Evolutionary conservation across 2,329 filamentous ascomycete genomes (phyloP), one percentile per base, ranked within the genome.

Genomic region (Cytospora paraplurivora): DNA sequence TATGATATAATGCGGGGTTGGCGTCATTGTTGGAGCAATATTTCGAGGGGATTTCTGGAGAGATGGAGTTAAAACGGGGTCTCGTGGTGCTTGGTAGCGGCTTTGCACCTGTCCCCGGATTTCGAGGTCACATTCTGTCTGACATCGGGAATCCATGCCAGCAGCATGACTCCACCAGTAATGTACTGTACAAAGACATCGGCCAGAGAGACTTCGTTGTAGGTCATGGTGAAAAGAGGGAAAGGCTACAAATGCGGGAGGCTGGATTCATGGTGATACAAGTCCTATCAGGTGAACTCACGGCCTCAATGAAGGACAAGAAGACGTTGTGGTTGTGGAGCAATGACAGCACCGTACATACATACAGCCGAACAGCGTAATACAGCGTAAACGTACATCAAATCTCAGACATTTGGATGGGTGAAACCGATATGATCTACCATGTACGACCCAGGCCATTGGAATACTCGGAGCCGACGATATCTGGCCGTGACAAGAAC

Each of bases 321-420:
- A 64, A 56, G 52, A 53, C 12, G 53, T 56, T 21, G 53, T 53
- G 7, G 44, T 56, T 52, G 59, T 62, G 63, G 59, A 55, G 59
- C 38, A n/a, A 65, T 65, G 63, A 65, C 63, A 65, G 59, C 63
- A 65, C 59, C 55, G 54, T 58, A 62, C 63, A 65, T 47, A 21
- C 44, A 47, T 19, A 27, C 27, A 27, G 27, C 4, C 27, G 2
- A 27, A 27, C 2, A 27, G 27, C 27, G 27, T 27, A 27, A 17
- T 17, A 47, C 7, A 47, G n/a, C 7, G 2, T n/a, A 44, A 17
- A 44, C 41, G 10, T 44, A 44, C 41, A 17, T 7, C 15, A 1
- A 41, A 17, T 4, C 4, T 17, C n/a, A 47, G n/a, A 47, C n/a
- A 47, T 47, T 11, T 12, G 44, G n/a, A n/a, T 37, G 8, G 12